phyloP scores from a whole-genome alignment of 1,139 yeast genomes.

The Hemisphaericaspora subhashii region DNA sequence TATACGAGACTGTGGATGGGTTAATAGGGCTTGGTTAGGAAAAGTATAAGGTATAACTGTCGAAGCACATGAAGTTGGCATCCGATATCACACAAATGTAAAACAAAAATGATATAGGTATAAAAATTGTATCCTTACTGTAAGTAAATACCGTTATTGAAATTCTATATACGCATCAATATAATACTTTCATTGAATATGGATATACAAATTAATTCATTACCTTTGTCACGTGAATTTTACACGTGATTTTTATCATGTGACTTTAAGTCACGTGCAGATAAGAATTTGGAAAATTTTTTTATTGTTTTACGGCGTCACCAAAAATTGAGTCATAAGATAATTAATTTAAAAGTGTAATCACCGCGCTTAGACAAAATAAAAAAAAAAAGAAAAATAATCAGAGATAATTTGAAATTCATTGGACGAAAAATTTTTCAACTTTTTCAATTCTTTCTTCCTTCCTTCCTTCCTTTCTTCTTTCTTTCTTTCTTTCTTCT shows the following conservation, averaged over 20 bases:
- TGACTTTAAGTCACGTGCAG: constrained; percentile 13
- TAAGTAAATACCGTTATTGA: too few relatives aligned
- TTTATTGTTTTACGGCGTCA: constrained; percentile 2
- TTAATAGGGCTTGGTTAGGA: constrained; percentile 52
- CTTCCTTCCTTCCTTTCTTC: not conserved
- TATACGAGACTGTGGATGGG: constrained; percentile 80
- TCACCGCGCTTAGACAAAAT: not conserved
- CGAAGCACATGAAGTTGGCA: too few relatives aligned
- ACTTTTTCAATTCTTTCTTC: constrained; percentile 4
- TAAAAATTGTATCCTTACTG: too few relatives aligned
- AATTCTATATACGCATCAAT: too few relatives aligned
- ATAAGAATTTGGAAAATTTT: too few relatives aligned
- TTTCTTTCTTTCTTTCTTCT: not conserved
- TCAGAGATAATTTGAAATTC: constrained; percentile 12
- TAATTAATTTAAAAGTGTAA: not conserved
- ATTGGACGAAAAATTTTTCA: constrained; percentile 11
- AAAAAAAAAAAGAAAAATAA: constrained; percentile 9
- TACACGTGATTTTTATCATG: too few relatives aligned
- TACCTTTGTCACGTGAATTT: too few relatives aligned
- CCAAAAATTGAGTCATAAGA: constrained; percentile 4
- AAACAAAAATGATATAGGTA: too few relatives aligned
- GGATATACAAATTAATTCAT: too few relatives aligned
- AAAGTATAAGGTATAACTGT: constrained; percentile 23
- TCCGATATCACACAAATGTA: too few relatives aligned
- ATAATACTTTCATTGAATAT: too few relatives aligned